Evolutionary conservation across 2,329 filamentous ascomycete species (phyloP).

Genomic region (Ceratocystis papillata): DNA sequence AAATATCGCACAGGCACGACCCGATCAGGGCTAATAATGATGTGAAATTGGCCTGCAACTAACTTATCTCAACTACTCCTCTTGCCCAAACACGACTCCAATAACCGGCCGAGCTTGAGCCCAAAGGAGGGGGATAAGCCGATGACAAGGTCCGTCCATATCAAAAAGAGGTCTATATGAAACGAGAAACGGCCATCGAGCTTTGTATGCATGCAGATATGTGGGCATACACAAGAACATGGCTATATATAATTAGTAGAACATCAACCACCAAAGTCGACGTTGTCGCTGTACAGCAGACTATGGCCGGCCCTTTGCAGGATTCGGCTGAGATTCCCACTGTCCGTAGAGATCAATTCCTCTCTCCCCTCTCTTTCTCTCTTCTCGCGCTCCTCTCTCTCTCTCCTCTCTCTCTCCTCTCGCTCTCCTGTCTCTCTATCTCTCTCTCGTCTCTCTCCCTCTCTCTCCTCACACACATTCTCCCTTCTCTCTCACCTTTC

Average conservation of each 20-base stretch:
- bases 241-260: not conserved
- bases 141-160: not conserved
- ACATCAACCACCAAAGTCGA: no score
- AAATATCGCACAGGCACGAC: slow-evolving; percentile 8
- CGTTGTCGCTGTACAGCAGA: no score
- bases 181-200: not conserved
- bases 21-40: not conserved
- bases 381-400: no score
- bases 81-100: not conserved
- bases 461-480: no score
- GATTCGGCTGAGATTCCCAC: not conserved
- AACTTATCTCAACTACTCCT: not conserved
- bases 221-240: not conserved
- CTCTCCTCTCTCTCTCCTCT: no score
- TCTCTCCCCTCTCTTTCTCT: not conserved
- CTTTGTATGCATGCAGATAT: not conserved
- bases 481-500: no score
- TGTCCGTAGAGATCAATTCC: not conserved
- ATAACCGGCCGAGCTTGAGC: not conserved
- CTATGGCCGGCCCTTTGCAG: not conserved
- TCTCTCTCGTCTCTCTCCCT: not conserved
- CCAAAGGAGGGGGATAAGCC: not conserved
- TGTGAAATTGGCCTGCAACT: not conserved
- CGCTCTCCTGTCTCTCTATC: not conserved
- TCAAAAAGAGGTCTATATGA: not conserved